Evolutionary conservation across 2,329 filamentous ascomycete species (phyloP).

Genomic region (Epichloe hybrida): DNA sequence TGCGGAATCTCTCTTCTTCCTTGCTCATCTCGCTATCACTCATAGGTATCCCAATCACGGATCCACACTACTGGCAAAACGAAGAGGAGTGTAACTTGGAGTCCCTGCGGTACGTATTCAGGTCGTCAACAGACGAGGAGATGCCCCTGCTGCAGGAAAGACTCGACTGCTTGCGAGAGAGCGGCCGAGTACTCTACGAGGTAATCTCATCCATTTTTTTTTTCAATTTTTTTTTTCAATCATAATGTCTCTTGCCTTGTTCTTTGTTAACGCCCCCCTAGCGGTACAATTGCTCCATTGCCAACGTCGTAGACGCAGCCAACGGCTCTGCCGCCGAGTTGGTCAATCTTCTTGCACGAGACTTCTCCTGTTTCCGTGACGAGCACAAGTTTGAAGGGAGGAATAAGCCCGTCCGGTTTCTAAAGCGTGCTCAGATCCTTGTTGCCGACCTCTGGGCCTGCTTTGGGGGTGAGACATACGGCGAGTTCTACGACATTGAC

Average conservation of each 20-base stretch:
- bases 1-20: too few relatives aligned
- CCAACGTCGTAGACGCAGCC: constrained; percentile 59
- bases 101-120: too few relatives aligned
- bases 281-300: constrained; percentile 64
- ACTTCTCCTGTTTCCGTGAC: constrained; percentile 80
- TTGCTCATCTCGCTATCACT: too few relatives aligned
- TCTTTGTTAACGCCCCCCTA: constrained; percentile 20
- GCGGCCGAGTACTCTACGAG: too few relatives aligned
- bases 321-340: constrained; percentile 68
- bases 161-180: too few relatives aligned
- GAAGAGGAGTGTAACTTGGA: too few relatives aligned
- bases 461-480: constrained; percentile 69
- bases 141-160: too few relatives aligned
- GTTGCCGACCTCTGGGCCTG: constrained; percentile 96
- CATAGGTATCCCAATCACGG: too few relatives aligned
- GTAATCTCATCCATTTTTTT: not conserved
- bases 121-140: too few relatives aligned
- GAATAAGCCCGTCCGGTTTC: constrained; percentile 56
- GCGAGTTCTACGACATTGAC: constrained; percentile 78
- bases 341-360: constrained; percentile 70
- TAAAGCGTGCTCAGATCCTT: constrained; percentile 92
- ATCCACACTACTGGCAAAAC: too few relatives aligned
- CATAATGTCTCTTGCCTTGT: not conserved
- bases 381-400: constrained; percentile 62
- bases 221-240: not conserved